These are phyloP conservation scores for Coprinellus micaceus DNA, from an alignment of 768 basidiomycete species.

Conservation along the genomic window DNA sequence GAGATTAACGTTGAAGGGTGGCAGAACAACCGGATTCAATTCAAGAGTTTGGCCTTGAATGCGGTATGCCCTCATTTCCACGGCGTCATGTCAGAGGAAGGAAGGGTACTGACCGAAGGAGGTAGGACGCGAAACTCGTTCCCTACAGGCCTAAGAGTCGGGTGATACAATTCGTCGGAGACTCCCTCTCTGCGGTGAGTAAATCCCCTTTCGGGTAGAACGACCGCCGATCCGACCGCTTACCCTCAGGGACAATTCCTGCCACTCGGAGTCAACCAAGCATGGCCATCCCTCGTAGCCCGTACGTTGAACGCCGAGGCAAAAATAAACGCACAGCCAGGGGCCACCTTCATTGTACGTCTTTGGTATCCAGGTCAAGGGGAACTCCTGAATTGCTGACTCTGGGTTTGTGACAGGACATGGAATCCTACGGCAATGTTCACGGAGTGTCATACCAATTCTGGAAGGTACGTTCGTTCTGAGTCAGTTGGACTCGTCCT, in stretches of 20 bases:
- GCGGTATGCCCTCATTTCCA: constrained; percentile 24
- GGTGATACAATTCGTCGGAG: constrained; percentile 55
- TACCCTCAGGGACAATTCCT: constrained; percentile 50
- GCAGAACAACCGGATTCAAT: constrained; percentile 55
- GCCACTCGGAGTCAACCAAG: constrained; percentile 50
- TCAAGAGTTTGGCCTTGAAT: constrained; percentile 46
- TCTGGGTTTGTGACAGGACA: constrained; percentile 34
- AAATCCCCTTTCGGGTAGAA: neutral
- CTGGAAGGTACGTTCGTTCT: constrained; percentile 34
- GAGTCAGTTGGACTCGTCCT: neutral
- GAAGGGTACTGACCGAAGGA: neutral
- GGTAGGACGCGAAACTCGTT: constrained; percentile 42
- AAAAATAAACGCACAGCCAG: constrained; percentile 50
- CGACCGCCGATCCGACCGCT: neutral
- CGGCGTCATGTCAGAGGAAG: neutral
- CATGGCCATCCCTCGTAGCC: constrained; percentile 52
- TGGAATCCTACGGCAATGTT: constrained; percentile 49
- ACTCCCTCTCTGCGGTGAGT: constrained; percentile 52
- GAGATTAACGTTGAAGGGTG: constrained; percentile 54
- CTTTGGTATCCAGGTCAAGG: neutral
- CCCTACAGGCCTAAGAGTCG: constrained; percentile 44
- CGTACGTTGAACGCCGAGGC: constrained; percentile 53
- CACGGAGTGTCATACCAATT: constrained; percentile 50
- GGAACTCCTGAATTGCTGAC: neutral
- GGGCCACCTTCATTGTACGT: constrained; percentile 44